Percentiles rank a stretch among this genome's conserved stretches.
Conservation (phyloP, 768 basidiomycete genomes). For the Hysterangium stoloniferum region DNA sequence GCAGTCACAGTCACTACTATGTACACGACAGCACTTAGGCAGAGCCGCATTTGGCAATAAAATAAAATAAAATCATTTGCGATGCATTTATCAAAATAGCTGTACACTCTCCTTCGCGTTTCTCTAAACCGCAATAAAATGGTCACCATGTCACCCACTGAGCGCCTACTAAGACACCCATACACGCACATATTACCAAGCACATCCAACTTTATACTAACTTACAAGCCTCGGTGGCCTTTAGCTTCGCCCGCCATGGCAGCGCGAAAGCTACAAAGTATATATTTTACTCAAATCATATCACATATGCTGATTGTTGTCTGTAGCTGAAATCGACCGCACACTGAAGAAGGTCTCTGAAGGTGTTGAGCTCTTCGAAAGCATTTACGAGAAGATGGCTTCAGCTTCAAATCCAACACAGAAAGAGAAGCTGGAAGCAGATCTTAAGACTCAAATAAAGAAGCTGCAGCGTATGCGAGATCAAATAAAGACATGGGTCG, state of each 20-base stretch:
- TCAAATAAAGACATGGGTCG: constrained; percentile 94
- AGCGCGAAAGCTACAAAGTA: constrained; percentile 85
- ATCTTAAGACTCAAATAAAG: constrained; percentile 98
- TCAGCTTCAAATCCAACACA: constrained; percentile 92
- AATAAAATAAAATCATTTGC: too few relatives aligned
- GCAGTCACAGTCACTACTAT: too few relatives aligned
- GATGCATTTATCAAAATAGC: background rate
- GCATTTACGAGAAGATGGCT: constrained; percentile 98
- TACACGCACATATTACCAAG: constrained; percentile 2
- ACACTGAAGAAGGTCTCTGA: constrained; percentile 95
- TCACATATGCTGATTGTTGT: background rate
- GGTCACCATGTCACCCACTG: background rate
- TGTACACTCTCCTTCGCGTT: background rate
- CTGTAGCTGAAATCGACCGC: constrained; percentile 92
- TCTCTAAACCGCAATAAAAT: background rate
- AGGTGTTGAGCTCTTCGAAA: constrained; percentile 92
- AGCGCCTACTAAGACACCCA: background rate
- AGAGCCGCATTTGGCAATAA: too few relatives aligned
- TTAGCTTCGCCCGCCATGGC: constrained; percentile 52
- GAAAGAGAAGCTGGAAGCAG: constrained; percentile 95
- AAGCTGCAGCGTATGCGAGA: constrained; percentile 77
- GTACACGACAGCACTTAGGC: too few relatives aligned
- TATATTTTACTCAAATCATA: constrained; percentile 2
- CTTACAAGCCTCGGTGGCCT: constrained; percentile 11
- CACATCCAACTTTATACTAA: constrained; percentile 6